Conservation (phyloP, 331 rosid genomes). For the Pyrus hybrid region DNA sequence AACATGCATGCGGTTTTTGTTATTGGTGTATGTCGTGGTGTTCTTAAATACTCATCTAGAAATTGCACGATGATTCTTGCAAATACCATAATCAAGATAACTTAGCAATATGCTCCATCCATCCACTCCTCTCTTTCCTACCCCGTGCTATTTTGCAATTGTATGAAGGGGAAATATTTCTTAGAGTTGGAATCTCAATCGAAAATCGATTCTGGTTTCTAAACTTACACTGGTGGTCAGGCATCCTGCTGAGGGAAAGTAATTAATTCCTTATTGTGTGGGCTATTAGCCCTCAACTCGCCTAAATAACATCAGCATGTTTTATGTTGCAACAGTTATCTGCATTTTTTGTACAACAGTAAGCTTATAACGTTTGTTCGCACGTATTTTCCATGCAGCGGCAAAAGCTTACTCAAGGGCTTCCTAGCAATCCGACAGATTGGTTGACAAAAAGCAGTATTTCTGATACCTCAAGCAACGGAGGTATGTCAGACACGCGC, state of each 20-base stretch:
- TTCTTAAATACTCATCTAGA: neutral
- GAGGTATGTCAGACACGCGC: slow-evolving; percentile 26
- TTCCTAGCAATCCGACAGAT: slow-evolving; percentile 38
- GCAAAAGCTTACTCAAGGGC: slow-evolving; percentile 35
- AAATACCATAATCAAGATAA: neutral
- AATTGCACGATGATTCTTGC: neutral
- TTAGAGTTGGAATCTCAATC: neutral
- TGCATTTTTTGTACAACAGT: neutral
- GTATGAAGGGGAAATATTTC: neutral
- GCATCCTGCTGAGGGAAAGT: neutral
- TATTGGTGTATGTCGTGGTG: neutral
- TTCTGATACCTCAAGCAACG: slow-evolving; percentile 4
- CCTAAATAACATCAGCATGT: neutral
- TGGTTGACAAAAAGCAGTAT: slow-evolving; percentile 30
- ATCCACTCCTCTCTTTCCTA: neutral
- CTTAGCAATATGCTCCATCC: neutral
- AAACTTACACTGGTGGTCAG: neutral
- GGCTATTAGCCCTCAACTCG: too few relatives aligned
- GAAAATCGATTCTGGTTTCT: neutral
- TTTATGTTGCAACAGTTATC: neutral
- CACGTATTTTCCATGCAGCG: slow-evolving; percentile 35
- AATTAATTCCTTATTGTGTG: too few relatives aligned
- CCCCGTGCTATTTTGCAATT: neutral
- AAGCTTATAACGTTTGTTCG: slow-evolving; percentile 3
- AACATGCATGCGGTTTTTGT: neutral